Percentiles rank a stretch among this genome's conserved stretches.
These are phyloP conservation scores for Fusarium sublunatum DNA, from an alignment of 2,329 filamentous ascomycete species.

Conservation along the genomic window DNA sequence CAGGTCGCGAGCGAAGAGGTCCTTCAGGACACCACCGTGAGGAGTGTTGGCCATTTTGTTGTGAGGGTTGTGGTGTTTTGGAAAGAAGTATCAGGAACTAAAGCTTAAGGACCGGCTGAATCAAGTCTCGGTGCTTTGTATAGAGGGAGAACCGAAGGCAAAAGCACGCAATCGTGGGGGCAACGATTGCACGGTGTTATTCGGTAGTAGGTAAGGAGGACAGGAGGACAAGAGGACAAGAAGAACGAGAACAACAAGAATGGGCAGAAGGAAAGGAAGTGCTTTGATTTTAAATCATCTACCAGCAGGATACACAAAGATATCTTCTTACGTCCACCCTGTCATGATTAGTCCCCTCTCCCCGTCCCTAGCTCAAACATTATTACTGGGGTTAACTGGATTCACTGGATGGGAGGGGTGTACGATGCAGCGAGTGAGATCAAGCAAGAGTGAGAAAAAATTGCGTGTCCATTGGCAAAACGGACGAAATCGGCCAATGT, in stretches of 20 bases:
- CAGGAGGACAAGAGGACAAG: conserved; percentile 18
- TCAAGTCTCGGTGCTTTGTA: conserved; percentile 25
- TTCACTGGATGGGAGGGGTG: conserved; percentile 26
- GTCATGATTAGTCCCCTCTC: conserved; percentile 32
- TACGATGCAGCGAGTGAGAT: conserved; percentile 17
- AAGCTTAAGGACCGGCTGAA: conserved; percentile 20
- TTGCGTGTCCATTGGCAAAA: conserved; percentile 40
- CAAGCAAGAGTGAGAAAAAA: conserved; percentile 40
- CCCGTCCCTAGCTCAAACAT: conserved; percentile 27
- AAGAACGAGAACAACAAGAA: conserved; percentile 19
- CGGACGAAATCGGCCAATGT: conserved; percentile 40
- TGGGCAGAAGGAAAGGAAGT: conserved; percentile 19
- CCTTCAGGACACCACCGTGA: conserved; percentile 96
- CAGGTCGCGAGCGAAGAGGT: conserved; percentile 92
- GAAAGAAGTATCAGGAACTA: conserved; percentile 5
- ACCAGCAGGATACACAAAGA: conserved; percentile 18
- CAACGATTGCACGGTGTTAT: conserved; percentile 38
- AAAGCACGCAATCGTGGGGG: conserved; percentile 51
- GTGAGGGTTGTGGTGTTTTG: conserved; percentile 22
- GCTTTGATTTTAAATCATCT: conserved; percentile 38
- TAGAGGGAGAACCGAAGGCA: conserved; percentile 25
- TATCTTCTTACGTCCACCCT: conserved; percentile 42
- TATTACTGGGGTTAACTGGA: conserved; percentile 32
- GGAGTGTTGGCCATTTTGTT: conserved; percentile 74
- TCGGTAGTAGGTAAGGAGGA: conserved; percentile 15